Conservation (phyloP, 2,329 filamentous ascomycete species). For the Nigrospora sphaerica region DNA sequence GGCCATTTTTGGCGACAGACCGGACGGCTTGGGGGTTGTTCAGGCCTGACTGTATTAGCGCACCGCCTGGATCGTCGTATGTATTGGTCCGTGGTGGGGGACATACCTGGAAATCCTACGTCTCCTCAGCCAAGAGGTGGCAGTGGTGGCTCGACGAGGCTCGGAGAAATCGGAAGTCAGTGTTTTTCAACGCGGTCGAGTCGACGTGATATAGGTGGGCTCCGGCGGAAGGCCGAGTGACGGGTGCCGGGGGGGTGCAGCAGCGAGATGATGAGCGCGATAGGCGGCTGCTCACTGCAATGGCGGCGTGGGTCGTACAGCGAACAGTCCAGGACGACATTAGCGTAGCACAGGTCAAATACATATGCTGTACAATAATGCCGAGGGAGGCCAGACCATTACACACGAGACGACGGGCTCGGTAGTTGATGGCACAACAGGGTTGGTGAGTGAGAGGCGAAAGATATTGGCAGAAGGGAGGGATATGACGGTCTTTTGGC, state of each 20-base stretch:
- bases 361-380: constrained; percentile 12
- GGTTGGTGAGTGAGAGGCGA: neutral
- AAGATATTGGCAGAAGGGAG: neutral
- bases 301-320: constrained; percentile 3
- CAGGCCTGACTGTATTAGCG: too few relatives aligned
- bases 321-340: constrained; percentile 4
- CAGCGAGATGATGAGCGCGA: constrained; percentile 7
- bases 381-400: constrained; percentile 12
- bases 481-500: neutral
- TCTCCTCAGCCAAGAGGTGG: neutral
- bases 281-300: neutral
- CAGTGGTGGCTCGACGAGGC: too few relatives aligned
- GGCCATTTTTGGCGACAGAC: constrained; percentile 30
- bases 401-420: constrained; percentile 11
- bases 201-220: too few relatives aligned
- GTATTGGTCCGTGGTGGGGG: neutral
- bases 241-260: too few relatives aligned
- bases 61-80: too few relatives aligned
- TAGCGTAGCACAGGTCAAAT: constrained; percentile 11
- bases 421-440: constrained; percentile 4
- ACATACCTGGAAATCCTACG: neutral
- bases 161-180: too few relatives aligned
- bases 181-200: too few relatives aligned
- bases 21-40: too few relatives aligned
- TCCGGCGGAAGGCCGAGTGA: too few relatives aligned